Evolutionary conservation across 2,329 filamentous ascomycete species (phyloP), one percentile per base, ranked within the genome.

Genomic region (Exutisphaerella laricina): DNA sequence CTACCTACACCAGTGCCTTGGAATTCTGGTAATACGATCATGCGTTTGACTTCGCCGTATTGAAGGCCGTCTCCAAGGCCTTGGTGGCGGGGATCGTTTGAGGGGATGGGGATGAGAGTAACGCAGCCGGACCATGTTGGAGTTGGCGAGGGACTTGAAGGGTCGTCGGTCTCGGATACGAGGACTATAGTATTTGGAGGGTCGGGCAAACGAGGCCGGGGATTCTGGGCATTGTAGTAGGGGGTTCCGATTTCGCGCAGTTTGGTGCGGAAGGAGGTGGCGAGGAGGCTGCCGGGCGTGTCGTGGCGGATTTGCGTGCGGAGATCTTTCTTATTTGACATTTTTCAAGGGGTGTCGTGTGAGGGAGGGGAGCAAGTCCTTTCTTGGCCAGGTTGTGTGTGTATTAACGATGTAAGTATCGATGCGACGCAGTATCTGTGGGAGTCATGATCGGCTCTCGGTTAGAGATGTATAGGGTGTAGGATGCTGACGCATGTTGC

Each of bases 11-110:
- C 37, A 9, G 37, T 18, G 10, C 37, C 26, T 29, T 31, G 37
- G 31, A 20, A 18, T 3, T 21, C 26, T 8, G 16, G 23, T 10
- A 31, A 4, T 5, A 39, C 37, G 3, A 39, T 25, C 37, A 39
- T 39, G 4, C 37, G 37, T 31, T 39, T 39, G 25, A 39, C 21
- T 14, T 39, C 37, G 9, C 37, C 37, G 13, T 29, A 21, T 20
- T 28, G 17, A 5, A 18, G 16, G 4, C 17, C 37, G 10, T 26
- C 17, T 4, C 22, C 25, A 2, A 39, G 26, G 10, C 20, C 16
- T 16, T 30, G 23, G 23, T 26, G 23, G 23, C 23, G 23, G 12
- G 23, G 23, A 26, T 26, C 23, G 23, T 26, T 12, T 26, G 6
- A 7, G 23, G 6, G 23, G 6, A 26, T 6, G 6, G 23, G 23